Evolutionary conservation across 345 rosid genomes (phyloP).

Genomic region (Sonneratia caseolaris): DNA sequence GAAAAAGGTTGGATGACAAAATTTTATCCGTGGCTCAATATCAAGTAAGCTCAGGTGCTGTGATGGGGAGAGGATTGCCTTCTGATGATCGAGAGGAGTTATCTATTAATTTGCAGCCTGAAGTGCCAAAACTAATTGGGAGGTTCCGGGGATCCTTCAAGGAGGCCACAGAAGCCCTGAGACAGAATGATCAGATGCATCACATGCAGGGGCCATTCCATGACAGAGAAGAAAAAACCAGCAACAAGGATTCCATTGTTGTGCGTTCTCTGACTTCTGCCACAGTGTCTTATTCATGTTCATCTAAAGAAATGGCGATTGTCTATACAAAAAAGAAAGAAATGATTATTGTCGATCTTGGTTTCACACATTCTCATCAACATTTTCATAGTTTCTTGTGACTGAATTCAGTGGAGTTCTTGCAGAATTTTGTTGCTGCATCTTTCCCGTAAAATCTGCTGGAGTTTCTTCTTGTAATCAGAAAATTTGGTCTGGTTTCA

Average conservation of each 20-base stretch:
- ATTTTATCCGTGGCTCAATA: conserved; percentile 44
- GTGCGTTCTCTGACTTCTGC: conserved; percentile 33
- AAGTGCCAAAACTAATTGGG: conserved; percentile 50
- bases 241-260: conserved; percentile 60
- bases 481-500: too few species aligned
- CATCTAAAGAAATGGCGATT: background rate
- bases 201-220: conserved; percentile 28
- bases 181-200: conserved; percentile 50
- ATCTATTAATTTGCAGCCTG: conserved; percentile 35
- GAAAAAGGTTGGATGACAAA: conserved; percentile 59
- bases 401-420: background rate
- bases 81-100: conserved; percentile 47
- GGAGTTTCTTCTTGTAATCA: too few species aligned
- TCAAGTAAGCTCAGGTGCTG: conserved; percentile 41
- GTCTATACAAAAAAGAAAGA: background rate
- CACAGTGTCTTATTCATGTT: background rate
- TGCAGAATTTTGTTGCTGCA: background rate
- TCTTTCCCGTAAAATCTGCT: background rate
- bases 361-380: background rate
- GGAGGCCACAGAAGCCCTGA: conserved; percentile 56
- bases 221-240: conserved; percentile 44
- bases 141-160: conserved; percentile 92
- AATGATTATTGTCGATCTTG: background rate
- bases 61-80: conserved; percentile 50
- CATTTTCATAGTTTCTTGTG: background rate